These are phyloP conservation scores for Lactuca sativa DNA, from an alignment of 129 eudicot genomes.

Conservation along the genomic window DNA sequence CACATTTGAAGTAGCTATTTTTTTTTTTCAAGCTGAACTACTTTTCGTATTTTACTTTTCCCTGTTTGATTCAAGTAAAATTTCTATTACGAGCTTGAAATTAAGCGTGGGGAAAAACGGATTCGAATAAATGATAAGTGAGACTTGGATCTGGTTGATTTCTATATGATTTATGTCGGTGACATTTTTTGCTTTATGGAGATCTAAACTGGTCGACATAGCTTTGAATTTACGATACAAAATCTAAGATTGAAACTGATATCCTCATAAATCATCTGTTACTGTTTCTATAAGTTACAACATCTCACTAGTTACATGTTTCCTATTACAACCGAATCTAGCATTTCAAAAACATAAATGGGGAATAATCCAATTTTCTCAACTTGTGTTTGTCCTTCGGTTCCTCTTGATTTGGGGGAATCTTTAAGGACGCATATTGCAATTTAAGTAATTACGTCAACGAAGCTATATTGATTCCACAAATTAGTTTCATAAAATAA, in stretches of 20 bases:
- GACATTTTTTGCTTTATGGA: slow-evolving; percentile 2
- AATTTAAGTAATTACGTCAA: not conserved
- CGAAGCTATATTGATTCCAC: too few species aligned
- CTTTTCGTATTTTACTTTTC: not conserved
- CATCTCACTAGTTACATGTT: not conserved
- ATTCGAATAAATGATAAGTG: slow-evolving; percentile 2
- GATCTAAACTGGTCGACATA: slow-evolving; percentile 9
- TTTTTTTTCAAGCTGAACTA: not conserved
- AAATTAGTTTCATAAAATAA: too few species aligned
- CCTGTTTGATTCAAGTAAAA: not conserved
- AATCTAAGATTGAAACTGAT: not conserved
- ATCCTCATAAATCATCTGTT: not conserved
- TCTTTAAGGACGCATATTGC: too few species aligned
- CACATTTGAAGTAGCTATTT: not conserved
- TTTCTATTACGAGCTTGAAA: not conserved
- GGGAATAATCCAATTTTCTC: not conserved
- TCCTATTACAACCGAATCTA: not conserved
- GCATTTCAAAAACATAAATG: slow-evolving; percentile 1
- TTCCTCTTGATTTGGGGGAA: too few species aligned
- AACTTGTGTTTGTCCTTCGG: not conserved
- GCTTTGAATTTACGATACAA: not conserved
- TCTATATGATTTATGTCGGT: not conserved
- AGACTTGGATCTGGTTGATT: slow-evolving; percentile 27
- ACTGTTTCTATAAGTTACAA: not conserved
- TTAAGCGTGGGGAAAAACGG: not conserved